Evolutionary conservation across 352 stramenopile genomes (phyloP), one percentile per base, ranked within the genome.

Genomic region (Albugo laibachii): DNA sequence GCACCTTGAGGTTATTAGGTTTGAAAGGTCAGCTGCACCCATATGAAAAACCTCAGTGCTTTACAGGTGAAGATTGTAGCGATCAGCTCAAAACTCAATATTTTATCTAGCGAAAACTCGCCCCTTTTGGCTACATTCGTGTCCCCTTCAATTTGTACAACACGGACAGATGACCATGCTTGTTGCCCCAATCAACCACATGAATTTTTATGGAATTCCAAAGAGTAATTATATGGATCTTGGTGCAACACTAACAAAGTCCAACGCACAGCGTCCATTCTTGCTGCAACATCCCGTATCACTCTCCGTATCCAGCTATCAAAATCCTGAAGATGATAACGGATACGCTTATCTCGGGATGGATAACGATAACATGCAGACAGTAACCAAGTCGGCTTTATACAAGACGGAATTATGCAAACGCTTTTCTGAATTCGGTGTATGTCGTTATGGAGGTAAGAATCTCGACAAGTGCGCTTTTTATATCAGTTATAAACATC

Each of bases 361-460:
- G 55, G 73, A 86, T 50, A 71, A 86, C 51, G 83, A 83, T 62
- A 83, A 67, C 24, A 70, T 71, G 37, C 83, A 86, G 65, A 87
- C 83, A 50, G 71, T 67, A 40, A 84, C 74, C 47, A 87, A 87
- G 58, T 83, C 69, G 45, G 84, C 78, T 50, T 62, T 87, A 10
- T 91, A 87, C 63, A 87, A 91, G 57, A 91, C 78, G 39, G 78
- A 91, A 57, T 61, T 91, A 5, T 91, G 78, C 61, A 87, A 87
- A 59, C 73, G 73, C 51, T 91, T 83, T 53, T 83, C 67, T 15
- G 74, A 91, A 58, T 88, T 86, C 39, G 78, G 78, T 52, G 85
- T 74, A 59, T 91, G 78, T 40, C 74, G 78, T 52, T 91, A 91
- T 49, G 78, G 78, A 76, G 68, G 69, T 81, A 45, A 3, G 57